These are phyloP conservation scores for Asterochloris sp. DNA, from an alignment of 139 green algal species.

Conservation along the genomic window DNA sequence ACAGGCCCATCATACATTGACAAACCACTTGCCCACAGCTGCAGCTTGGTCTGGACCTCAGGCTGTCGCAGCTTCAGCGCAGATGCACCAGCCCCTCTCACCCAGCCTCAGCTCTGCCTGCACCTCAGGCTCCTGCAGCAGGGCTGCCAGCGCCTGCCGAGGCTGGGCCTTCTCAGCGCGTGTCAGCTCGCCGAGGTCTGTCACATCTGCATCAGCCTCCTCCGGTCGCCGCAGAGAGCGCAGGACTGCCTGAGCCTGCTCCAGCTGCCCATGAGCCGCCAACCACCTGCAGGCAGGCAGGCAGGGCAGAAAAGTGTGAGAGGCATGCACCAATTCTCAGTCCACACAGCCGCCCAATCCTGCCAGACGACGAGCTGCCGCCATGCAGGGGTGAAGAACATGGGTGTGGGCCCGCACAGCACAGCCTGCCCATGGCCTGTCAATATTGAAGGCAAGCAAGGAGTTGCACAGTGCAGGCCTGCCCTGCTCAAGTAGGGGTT, in stretches of 20 bases:
- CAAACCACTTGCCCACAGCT: not conserved
- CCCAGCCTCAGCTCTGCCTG: conserved; percentile 9
- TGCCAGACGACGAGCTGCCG: too few relatives aligned
- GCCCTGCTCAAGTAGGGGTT: too few relatives aligned
- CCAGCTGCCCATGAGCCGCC: not conserved
- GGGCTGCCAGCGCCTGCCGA: not conserved
- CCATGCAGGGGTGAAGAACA: too few relatives aligned
- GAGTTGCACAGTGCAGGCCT: too few relatives aligned
- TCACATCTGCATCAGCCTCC: not conserved
- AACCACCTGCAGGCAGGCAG: conserved; percentile 23
- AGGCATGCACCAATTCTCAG: too few relatives aligned
- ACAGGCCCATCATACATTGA: not conserved
- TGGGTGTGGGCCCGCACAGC: too few relatives aligned
- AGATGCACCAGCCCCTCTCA: not conserved
- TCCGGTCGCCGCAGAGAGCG: not conserved
- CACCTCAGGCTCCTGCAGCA: conserved; percentile 13
- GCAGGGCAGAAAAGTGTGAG: not conserved
- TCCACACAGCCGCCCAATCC: too few relatives aligned
- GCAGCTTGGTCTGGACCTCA: not conserved
- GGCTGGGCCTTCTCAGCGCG: not conserved
- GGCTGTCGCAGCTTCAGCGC: not conserved
- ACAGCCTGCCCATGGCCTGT: too few relatives aligned
- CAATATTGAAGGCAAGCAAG: too few relatives aligned
- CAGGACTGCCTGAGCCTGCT: conserved; percentile 12
- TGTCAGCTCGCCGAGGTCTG: conserved; percentile 1